Evolutionary conservation across 2,329 filamentous ascomycete species (phyloP), one percentile per base, ranked within the genome.

Genomic region (Neonectria sp.): DNA sequence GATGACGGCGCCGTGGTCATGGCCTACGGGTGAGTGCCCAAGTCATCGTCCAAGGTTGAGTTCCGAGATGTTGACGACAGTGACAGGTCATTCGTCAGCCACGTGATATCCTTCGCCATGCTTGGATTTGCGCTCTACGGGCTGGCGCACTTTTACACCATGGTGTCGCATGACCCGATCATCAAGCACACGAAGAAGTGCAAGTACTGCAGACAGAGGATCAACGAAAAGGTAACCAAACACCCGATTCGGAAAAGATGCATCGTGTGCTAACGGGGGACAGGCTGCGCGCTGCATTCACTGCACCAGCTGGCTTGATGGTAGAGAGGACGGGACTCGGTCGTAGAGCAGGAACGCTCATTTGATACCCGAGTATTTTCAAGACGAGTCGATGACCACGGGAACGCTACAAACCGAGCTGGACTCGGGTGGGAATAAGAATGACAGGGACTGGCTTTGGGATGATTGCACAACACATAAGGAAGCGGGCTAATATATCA

Each of bases 101-200:
- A 91, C 61, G 73, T 91, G 2, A 83, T 93, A 60, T 89, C 91
- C 61, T 94, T 94, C 68, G 48, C 90, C 27, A 87, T 90, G 60
- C 83, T 94, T 5, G 92, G 91, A 3, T 55, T 93, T 17, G 86
- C 88, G 13, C 82, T 94, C 11, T 94, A 93, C 76, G 80, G 84
- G 0, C 83, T 94, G 31, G 91, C 91, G 1, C 84, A 85, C 56
- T 49, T 88, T 45, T 94, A 93, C 76, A 89, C 90, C 72, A 85
- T 83, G 68, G 76, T 89, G 12, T 89, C 87, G 13, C 84, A 86
- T 12, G 91, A 93, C 59, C 88, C 89, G 15, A 91, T 94, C 69
- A 92, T 94, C 77, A 93, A 93, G 82, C 89, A 88, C 71, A 89
- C 87, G 29, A 85, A 90, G 59, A 92, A 90, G 79, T 94, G 92